A percentile compares a stretch with the other conserved stretches of the same genome.
Evolutionary conservation across 2,329 filamentous ascomycete genomes (phyloP).

Genomic region (Claviceps sp.): DNA sequence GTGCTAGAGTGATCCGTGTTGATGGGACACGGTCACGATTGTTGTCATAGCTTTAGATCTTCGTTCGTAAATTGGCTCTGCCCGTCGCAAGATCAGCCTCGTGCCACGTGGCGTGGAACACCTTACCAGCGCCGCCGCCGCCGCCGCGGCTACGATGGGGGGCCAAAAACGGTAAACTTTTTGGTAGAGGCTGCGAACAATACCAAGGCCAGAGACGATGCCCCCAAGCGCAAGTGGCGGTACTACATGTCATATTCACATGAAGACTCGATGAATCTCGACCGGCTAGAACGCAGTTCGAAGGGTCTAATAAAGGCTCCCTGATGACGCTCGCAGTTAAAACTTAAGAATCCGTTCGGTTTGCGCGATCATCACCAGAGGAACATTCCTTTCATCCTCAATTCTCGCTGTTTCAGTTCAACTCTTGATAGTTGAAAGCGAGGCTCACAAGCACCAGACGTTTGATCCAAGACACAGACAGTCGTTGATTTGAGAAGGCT

Average conservation of each 20-base stretch:
- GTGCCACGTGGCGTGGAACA: neutral
- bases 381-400: too few relatives aligned
- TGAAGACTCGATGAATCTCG: neutral
- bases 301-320: too few relatives aligned
- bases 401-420: too few relatives aligned
- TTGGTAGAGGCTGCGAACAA: neutral
- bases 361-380: too few relatives aligned
- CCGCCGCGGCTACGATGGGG: neutral
- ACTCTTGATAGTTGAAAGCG: too few relatives aligned
- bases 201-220: neutral
- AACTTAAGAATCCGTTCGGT: too few relatives aligned
- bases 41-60: neutral
- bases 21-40: neutral
- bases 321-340: neutral
- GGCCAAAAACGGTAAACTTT: neutral
- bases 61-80: neutral
- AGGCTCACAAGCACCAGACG: too few relatives aligned
- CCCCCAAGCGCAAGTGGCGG: neutral
- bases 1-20: neutral
- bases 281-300: too few relatives aligned
- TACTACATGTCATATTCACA: neutral
- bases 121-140: neutral
- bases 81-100: neutral
- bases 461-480: too few relatives aligned
- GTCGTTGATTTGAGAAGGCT: too few relatives aligned